Percentiles rank a stretch among this genome's conserved stretches.
Evolutionary conservation across 106 monocot genomes (phyloP).

Genomic region (Phalaenopsis equestris): DNA sequence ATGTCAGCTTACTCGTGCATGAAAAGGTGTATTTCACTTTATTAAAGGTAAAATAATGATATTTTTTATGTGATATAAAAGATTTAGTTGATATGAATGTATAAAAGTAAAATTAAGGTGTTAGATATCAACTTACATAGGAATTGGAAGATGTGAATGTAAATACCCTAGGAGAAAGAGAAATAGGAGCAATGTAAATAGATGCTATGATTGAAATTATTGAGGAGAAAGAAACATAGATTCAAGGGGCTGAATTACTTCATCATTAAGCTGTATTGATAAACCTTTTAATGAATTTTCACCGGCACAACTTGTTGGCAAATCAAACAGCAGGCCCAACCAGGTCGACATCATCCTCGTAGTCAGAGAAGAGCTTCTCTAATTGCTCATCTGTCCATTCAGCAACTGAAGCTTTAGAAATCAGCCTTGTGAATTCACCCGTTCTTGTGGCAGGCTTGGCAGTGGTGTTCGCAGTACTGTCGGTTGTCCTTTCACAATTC

Average conservation of each 20-base stretch:
- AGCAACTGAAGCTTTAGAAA: slow-evolving; percentile 30
- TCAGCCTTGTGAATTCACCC: background rate
- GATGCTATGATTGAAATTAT: background rate
- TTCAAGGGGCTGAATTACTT: background rate
- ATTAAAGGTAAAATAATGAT: no score
- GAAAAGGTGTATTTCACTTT: no score
- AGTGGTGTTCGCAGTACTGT: background rate
- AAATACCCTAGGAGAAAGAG: background rate
- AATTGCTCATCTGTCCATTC: slow-evolving; percentile 78
- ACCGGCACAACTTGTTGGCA: background rate
- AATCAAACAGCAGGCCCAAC: slow-evolving; percentile 8
- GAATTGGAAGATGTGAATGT: no score
- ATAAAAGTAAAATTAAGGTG: no score
- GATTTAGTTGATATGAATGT: no score
- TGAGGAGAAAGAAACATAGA: background rate
- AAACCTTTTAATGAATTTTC: background rate
- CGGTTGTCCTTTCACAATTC: background rate
- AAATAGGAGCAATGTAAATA: background rate
- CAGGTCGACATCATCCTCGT: slow-evolving; percentile 27
- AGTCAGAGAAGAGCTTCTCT: slow-evolving; percentile 49
- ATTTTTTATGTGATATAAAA: no score
- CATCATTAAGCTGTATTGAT: background rate
- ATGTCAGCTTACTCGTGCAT: no score
- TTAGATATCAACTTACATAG: no score
- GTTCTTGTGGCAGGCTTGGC: background rate